Evolutionary conservation across 768 basidiomycete genomes (phyloP).

Genomic region (Podaxis carcinomalis): DNA sequence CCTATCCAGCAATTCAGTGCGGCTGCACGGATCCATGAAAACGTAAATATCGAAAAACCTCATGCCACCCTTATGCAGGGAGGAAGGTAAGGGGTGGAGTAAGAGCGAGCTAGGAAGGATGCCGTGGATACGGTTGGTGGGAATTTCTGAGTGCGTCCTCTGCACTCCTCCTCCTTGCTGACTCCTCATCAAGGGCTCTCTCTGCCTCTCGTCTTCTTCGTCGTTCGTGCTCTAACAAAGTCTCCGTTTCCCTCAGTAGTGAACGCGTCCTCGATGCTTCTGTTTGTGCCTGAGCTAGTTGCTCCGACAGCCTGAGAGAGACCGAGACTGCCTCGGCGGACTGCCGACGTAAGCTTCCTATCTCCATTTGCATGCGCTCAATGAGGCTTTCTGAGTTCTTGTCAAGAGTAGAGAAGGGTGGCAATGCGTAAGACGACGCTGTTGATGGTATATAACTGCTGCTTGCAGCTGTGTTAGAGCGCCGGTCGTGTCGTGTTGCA

Average conservation of each 20-base stretch:
- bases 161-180: constrained; percentile 20
- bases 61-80: too few species aligned
- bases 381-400: constrained; percentile 38
- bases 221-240: constrained; percentile 53
- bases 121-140: constrained; percentile 1
- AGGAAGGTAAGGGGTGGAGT: background rate
- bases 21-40: background rate
- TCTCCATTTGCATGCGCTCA: constrained; percentile 64
- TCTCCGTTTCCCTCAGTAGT: constrained; percentile 50
- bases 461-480: background rate
- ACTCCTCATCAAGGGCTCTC: constrained; percentile 28
- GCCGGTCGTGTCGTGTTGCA: constrained; percentile 14
- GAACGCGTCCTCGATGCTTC: constrained; percentile 55
- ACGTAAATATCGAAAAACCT: background rate
- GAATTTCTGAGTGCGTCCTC: constrained; percentile 21
- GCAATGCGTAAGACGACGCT: constrained; percentile 34
- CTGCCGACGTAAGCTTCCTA: constrained; percentile 58
- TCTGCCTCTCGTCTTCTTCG: constrained; percentile 53
- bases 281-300: constrained; percentile 61
- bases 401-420: constrained; percentile 37
- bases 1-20: background rate
- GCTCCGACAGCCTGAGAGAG: constrained; percentile 62
- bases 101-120: constrained; percentile 1
- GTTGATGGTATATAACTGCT: constrained; percentile 15
- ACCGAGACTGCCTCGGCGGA: constrained; percentile 65